phyloP scores from a whole-genome alignment of 2,329 filamentous ascomycete genomes.

The Penicillium aurantiogriseum region DNA sequence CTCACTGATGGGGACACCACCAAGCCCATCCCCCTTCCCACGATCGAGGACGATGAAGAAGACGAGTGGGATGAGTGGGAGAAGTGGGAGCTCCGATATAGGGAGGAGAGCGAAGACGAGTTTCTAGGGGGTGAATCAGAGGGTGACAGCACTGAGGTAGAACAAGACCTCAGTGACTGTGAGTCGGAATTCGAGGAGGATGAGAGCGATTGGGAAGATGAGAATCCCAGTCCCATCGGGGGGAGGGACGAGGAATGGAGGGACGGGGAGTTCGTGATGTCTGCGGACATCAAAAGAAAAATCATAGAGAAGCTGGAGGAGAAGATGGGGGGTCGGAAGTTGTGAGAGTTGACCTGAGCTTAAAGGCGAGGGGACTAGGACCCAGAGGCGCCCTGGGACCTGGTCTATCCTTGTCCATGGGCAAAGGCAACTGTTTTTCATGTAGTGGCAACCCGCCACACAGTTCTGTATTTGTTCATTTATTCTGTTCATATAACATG shows the following conservation, averaged over 20 bases:
- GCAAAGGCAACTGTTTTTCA: neutral
- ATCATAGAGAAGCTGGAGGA: neutral
- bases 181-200: neutral
- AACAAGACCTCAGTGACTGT: neutral
- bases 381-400: neutral
- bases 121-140: neutral
- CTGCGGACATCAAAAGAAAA: neutral
- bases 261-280: neutral
- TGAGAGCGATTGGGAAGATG: neutral
- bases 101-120: neutral
- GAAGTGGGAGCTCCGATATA: neutral
- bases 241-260: neutral
- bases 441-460: slow-evolving; percentile 5
- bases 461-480: neutral
- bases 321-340: neutral
- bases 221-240: neutral
- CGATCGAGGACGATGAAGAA: slow-evolving; percentile 8
- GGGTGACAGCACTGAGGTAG: neutral
- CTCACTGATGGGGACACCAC: neutral
- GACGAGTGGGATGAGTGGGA: slow-evolving; percentile 1
- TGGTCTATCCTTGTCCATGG: neutral
- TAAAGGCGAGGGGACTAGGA: neutral
- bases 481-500: neutral
- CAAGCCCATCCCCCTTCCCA: slow-evolving; percentile 6
- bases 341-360: neutral